Percentiles rank a stretch among this genome's conserved stretches.
Evolutionary conservation across 2,329 filamentous ascomycete species (phyloP).

Genomic region (Coccinonectria pachysandricola): DNA sequence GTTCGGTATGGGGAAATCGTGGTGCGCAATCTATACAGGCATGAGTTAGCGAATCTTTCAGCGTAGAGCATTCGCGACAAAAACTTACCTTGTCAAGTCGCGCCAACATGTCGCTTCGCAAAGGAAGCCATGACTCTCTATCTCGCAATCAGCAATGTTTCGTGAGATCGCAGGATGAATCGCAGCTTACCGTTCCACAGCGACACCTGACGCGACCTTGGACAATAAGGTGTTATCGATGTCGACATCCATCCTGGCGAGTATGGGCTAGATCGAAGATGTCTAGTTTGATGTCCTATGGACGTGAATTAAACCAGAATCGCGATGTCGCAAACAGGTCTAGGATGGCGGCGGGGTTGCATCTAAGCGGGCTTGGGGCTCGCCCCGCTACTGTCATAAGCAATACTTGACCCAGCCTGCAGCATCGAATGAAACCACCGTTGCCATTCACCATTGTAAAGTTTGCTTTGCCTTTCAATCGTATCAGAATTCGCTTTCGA

Average conservation of each 20-base stretch:
- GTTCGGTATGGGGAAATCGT: constrained; percentile 64
- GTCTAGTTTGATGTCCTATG: constrained; percentile 4
- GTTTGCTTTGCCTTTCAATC: too few species aligned
- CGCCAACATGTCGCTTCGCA: constrained; percentile 54
- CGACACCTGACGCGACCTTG: constrained; percentile 38
- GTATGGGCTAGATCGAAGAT: constrained; percentile 7
- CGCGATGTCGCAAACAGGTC: background rate
- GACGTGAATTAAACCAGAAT: too few species aligned
- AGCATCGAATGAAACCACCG: too few species aligned
- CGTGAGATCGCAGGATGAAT: too few species aligned
- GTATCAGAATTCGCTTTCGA: too few species aligned
- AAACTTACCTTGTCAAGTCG: constrained; percentile 51
- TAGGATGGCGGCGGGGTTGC: constrained; percentile 17
- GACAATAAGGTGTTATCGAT: constrained; percentile 39
- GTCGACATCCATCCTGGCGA: constrained; percentile 43
- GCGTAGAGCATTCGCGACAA: too few species aligned
- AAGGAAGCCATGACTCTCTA: constrained; percentile 59
- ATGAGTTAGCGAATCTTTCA: constrained; percentile 2
- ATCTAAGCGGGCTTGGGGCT: constrained; percentile 13
- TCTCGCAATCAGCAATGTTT: too few species aligned
- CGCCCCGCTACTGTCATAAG: constrained; percentile 19
- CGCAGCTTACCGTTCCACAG: constrained; percentile 44
- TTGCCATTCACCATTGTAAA: too few species aligned
- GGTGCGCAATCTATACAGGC: constrained; percentile 54
- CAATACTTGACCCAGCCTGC: too few species aligned